phyloP scores from a whole-genome alignment of 192 early-diverging fungal species.

The Coemansia sp. region DNA sequence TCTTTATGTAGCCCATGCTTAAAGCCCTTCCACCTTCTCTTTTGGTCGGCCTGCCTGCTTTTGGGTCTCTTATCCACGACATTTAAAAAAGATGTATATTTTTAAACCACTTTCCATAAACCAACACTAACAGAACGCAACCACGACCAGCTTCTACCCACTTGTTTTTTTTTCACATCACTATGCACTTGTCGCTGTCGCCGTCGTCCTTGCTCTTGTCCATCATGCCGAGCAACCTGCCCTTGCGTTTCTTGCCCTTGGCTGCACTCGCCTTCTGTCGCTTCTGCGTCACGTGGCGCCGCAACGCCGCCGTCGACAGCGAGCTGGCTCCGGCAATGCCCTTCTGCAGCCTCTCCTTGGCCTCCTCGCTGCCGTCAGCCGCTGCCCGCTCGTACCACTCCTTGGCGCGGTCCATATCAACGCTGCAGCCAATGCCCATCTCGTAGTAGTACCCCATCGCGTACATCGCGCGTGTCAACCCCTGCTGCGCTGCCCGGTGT shows the following conservation, averaged over 20 bases:
- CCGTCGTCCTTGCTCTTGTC: conserved; percentile 46
- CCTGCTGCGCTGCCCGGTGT: conserved; percentile 74
- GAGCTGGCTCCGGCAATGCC: conserved; percentile 25
- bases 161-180: conserved; percentile 17
- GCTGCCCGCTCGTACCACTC: conserved; percentile 71
- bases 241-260: conserved; percentile 32
- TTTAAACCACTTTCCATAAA: too few species aligned
- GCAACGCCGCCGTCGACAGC: conserved; percentile 45
- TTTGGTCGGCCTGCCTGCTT: neutral
- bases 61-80: neutral
- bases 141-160: neutral
- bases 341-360: conserved; percentile 48
- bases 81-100: conserved; percentile 4
- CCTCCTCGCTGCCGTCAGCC: conserved; percentile 53
- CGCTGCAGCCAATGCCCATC: conserved; percentile 66
- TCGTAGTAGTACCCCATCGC: conserved; percentile 91
- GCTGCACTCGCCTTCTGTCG: conserved; percentile 44
- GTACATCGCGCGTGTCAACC: conserved; percentile 78
- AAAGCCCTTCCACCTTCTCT: too few species aligned
- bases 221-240: conserved; percentile 16
- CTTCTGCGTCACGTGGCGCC: conserved; percentile 56
- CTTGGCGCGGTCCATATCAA: conserved; percentile 57
- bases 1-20: too few species aligned
- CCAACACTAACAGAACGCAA: neutral
- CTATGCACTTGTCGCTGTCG: conserved; percentile 40